Percentiles rank a stretch among this genome's conserved stretches.
Conservation (phyloP, 345 rosid genomes). For the Arabis hirsuta region DNA sequence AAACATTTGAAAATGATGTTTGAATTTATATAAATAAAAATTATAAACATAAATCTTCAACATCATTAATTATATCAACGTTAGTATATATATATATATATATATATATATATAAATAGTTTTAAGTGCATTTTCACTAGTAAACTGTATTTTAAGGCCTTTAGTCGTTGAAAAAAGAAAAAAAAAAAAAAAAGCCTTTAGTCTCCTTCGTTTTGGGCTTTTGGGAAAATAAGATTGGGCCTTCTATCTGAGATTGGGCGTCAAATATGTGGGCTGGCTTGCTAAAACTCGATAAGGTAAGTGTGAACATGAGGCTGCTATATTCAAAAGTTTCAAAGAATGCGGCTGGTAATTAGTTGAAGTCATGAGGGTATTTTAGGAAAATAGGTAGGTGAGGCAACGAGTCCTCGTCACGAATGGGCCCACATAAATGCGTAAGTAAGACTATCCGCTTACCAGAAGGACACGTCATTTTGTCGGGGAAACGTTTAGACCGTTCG, state of each 20-base stretch:
- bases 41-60: no score
- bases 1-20: no score
- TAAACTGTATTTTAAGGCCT: background rate
- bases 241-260: background rate
- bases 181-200: no score
- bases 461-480: constrained; percentile 49
- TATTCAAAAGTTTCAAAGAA: constrained; percentile 23
- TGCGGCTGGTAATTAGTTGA: constrained; percentile 26
- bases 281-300: background rate
- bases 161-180: no score
- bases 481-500: constrained; percentile 37
- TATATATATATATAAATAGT: no score
- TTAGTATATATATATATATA: no score
- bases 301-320: constrained; percentile 13
- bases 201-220: background rate
- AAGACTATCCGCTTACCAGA: constrained; percentile 42
- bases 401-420: constrained; percentile 41
- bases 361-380: constrained; percentile 24
- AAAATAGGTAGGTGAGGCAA: background rate
- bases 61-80: no score
- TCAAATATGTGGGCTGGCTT: background rate
- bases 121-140: no score
- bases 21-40: no score
- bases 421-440: constrained; percentile 36
- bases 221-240: background rate